Evolutionary conservation across 192 early-diverging fungal species (phyloP), one percentile per base, ranked within the genome.

Genomic region (Backusella westeae): DNA sequence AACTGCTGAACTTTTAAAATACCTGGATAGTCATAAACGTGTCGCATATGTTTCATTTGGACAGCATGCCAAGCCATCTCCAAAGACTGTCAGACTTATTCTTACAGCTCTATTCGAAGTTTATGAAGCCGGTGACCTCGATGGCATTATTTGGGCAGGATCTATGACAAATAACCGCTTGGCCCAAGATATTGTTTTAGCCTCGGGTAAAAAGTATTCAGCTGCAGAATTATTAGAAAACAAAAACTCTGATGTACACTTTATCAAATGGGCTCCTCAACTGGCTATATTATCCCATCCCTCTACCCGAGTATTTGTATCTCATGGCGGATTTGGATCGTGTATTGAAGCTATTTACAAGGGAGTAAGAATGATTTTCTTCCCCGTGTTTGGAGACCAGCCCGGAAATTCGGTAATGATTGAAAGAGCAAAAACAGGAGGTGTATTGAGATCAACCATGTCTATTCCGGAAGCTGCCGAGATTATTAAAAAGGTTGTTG

Each of bases 101-200:
- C 46, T 81, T 34, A 26, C 56, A 53, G 32, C 82, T 9, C 19
- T 81, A 1, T 5, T 76, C n/a, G 69, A 77, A 26, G 34, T 65
- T 5, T n/a, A 72, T 9, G 42, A 81, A 14, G 21, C 80, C 6
- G 67, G 67, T 34, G 26, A 65, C 23, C 3, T 81, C 42, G 82
- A 83, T 69, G 82, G 82, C n/a, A 67, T 81, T 14, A 73, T 84
- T 14, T 84, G 82, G 82, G 59, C 76, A 34, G 56, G 32, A 52
- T 32, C 42, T 29, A 29, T 29, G 53, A 26, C n/a, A 29, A 29
- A 9, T 14, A 9, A 29, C 6, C 56, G 9, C 4, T 63, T 63
- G 9, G 1, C 56, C 0, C 56, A 63, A 63, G 56, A 63, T n/a
- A 23, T 26, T 29, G 23, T 63, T 4, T 29, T 23, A 9, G 19